Percentiles rank a stretch among this genome's conserved stretches.
These are phyloP conservation scores for Parachaetomium inaequale DNA, from an alignment of 495 filamentous ascomycete genomes.

Conservation along the genomic window DNA sequence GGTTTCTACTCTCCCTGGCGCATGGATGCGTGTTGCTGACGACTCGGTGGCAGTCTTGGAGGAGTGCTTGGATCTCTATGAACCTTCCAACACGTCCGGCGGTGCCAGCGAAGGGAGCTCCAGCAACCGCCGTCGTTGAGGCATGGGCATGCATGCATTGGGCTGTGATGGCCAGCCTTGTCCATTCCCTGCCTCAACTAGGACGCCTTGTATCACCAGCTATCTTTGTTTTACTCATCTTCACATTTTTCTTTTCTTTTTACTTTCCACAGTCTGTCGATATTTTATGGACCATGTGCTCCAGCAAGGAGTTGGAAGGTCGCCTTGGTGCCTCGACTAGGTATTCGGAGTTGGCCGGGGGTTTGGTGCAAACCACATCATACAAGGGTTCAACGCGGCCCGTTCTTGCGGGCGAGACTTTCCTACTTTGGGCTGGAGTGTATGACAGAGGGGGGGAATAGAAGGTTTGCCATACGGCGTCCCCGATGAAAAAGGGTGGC, in stretches of 20 bases:
- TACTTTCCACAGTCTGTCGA: neutral
- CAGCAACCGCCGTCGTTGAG: slow-evolving; percentile 19
- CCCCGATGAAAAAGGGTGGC: neutral
- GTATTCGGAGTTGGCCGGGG: neutral
- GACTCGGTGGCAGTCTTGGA: slow-evolving; percentile 49
- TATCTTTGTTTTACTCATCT: neutral
- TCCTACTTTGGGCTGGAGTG: slow-evolving; percentile 4
- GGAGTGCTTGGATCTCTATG: slow-evolving; percentile 62
- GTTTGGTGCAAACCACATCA: neutral
- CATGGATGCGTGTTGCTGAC: slow-evolving; percentile 11
- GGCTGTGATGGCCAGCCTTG: neutral
- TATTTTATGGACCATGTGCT: neutral
- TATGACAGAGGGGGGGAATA: slow-evolving; percentile 9
- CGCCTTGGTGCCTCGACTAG: neutral
- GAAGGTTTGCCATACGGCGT: slow-evolving; percentile 7
- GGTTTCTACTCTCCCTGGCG: slow-evolving; percentile 30
- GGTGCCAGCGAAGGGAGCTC: slow-evolving; percentile 19
- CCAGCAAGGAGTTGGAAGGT: neutral
- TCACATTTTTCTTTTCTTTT: neutral
- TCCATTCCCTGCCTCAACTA: too few species aligned
- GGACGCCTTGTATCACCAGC: neutral
- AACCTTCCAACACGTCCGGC: slow-evolving; percentile 36
- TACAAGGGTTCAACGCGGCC: neutral
- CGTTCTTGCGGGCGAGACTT: neutral
- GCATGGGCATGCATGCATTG: neutral